These are phyloP conservation scores for Pyrus pyrifolia DNA, from an alignment of 306 rosid species.

Conservation along the genomic window DNA sequence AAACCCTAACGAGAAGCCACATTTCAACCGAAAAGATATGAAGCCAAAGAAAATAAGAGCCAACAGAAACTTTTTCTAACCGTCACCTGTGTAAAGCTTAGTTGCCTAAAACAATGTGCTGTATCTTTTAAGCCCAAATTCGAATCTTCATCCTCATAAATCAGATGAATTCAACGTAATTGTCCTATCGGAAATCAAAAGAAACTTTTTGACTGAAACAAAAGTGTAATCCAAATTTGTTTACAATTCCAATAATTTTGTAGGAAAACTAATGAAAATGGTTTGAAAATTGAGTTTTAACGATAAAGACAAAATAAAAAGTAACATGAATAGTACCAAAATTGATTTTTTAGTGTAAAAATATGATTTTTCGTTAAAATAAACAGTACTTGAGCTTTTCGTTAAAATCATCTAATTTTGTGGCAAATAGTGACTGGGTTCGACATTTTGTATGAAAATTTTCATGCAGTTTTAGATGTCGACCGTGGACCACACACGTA, in stretches of 20 bases:
- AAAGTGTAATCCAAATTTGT: background rate
- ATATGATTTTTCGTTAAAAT: too few species aligned
- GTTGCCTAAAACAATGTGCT: too few species aligned
- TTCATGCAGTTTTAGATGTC: background rate
- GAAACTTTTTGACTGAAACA: background rate
- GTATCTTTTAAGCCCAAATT: accelerated
- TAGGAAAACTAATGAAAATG: too few species aligned
- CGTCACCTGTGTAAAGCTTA: accelerated
- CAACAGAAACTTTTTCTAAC: background rate
- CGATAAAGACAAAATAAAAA: too few species aligned
- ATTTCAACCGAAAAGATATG: background rate
- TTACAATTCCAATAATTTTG: background rate
- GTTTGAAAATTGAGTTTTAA: too few species aligned
- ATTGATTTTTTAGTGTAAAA: too few species aligned
- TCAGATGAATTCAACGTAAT: too few species aligned
- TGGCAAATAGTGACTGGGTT: background rate
- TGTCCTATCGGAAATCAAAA: background rate
- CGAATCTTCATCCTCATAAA: too few species aligned
- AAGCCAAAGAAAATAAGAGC: background rate
- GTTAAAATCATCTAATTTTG: background rate
- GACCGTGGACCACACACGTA: background rate
- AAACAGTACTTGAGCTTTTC: too few species aligned
- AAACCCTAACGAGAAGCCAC: background rate
- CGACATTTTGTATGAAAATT: background rate
- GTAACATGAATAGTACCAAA: too few species aligned